Evolutionary conservation across 2,329 filamentous ascomycete genomes (phyloP).

Genomic region (Aspergillus sp.): DNA sequence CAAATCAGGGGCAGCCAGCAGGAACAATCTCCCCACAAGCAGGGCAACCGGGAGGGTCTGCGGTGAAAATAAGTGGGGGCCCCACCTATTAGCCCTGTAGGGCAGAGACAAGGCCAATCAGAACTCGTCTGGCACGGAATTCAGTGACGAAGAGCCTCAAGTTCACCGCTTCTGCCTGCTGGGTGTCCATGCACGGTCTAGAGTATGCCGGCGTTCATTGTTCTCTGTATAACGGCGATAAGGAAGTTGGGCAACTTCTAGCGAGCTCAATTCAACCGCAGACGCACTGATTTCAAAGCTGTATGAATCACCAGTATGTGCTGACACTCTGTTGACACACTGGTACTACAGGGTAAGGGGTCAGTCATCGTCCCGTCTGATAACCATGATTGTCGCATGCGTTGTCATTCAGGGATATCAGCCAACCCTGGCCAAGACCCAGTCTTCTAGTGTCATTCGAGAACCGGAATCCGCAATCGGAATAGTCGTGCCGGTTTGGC

Average conservation of each 20-base stretch:
- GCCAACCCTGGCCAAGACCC: background rate
- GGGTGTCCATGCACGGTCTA: background rate
- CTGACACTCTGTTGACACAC: no score
- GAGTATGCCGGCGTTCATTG: background rate
- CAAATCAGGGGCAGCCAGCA: background rate
- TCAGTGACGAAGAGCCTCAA: background rate
- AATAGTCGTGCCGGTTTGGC: no score
- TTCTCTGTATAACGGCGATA: background rate
- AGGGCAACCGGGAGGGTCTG: background rate
- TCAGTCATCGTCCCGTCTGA: background rate
- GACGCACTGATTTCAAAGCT: no score
- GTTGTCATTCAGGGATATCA: background rate
- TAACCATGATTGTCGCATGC: slow-evolving; percentile 4
- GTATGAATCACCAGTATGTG: no score
- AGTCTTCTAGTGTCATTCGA: slow-evolving; percentile 20
- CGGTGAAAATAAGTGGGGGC: background rate
- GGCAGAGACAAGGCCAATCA: background rate
- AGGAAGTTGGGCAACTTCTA: no score
- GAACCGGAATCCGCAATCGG: slow-evolving; percentile 6
- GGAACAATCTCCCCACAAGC: background rate
- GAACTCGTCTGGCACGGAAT: background rate
- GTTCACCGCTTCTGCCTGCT: background rate
- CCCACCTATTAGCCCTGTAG: background rate
- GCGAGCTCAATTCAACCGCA: no score
- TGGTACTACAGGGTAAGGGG: no score